Evolutionary conservation across 169 alveolate species (phyloP), one percentile per base, ranked within the genome.

Genomic region (Babesia gibsoni): DNA sequence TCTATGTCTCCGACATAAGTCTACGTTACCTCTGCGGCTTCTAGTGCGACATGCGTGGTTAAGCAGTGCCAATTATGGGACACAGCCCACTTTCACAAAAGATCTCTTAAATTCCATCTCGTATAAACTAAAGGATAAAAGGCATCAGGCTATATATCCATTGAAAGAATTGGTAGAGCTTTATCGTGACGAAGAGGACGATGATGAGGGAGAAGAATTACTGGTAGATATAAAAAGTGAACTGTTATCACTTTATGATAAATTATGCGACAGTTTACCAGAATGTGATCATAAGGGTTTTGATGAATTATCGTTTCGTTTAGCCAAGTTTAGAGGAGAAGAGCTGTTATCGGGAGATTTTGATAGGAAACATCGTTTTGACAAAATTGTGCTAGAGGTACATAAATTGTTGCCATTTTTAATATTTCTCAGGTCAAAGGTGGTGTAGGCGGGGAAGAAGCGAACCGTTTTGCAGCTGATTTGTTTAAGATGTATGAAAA

Each of bases 361-460:
- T 20, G 56, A 66, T 46, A 59, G 9, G 48, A 29, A 20, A 14
- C 27, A 22, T 16, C 18, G 54, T 12, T 50, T 20, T 46, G 33
- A 57, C 37, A 66, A 66, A 14, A 46, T 66, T 16, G 12, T 66
- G 6, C 45, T 66, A n/a, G 52, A 50, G 16, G 77, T 66, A 4
- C 14, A 64, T 66, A 18, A 23, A 63, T 29, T 63, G 27, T 10
- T 23, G 16, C 20, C 22, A 54, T 2, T 64, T 63, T 8, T 61
- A 54, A 49, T 10, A 63, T 23, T 20, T 16, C 16, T 25, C 64
- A 68, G 80, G 81, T 68, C 2, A 3, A 22, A 29, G 42, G 30
- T n/a, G 80, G 80, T 23, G 61, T 64, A 14, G 80, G 80, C 2
- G 80, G 80, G 2, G 82, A 68, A 1, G 80, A 68, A 42, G 59